Percentiles rank a stretch among this genome's conserved stretches.
phyloP scores from a whole-genome alignment of 1,139 yeast species.

The Saccharomyces hybrid region DNA sequence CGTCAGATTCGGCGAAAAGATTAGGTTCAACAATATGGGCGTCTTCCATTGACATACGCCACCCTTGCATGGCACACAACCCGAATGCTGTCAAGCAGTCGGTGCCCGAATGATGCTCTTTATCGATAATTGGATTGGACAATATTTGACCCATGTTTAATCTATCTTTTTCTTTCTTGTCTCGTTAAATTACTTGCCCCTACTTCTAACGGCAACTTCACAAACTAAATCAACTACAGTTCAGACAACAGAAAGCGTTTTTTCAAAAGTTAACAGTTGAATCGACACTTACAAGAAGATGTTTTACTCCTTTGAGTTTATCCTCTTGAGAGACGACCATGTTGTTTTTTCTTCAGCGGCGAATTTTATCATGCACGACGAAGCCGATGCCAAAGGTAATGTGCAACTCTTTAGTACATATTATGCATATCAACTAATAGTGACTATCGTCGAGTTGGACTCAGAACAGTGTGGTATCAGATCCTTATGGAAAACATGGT shows the following conservation, averaged over 20 bases:
- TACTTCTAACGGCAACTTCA: neutral
- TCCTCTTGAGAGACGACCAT: neutral
- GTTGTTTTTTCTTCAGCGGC: neutral
- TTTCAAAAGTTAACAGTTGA: constrained; percentile 4
- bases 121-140: constrained; percentile 64
- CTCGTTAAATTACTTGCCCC: neutral
- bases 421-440: no score
- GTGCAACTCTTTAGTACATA: no score
- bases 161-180: neutral
- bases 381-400: neutral
- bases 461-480: neutral
- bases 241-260: constrained; percentile 3
- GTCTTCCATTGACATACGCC: constrained; percentile 98
- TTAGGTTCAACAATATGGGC: constrained; percentile 48
- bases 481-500: constrained; percentile 2
- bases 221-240: neutral
- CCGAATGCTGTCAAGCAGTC: constrained; percentile 71
- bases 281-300: neutral
- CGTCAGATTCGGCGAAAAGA: constrained; percentile 39
- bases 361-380: neutral
- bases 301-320: neutral
- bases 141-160: constrained; percentile 63
- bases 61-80: constrained; percentile 95
- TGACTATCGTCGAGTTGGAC: neutral
- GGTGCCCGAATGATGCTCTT: constrained; percentile 62